These are phyloP conservation scores for Penicillium egyptiacum DNA, from an alignment of 495 filamentous ascomycete genomes.

Conservation along the genomic window DNA sequence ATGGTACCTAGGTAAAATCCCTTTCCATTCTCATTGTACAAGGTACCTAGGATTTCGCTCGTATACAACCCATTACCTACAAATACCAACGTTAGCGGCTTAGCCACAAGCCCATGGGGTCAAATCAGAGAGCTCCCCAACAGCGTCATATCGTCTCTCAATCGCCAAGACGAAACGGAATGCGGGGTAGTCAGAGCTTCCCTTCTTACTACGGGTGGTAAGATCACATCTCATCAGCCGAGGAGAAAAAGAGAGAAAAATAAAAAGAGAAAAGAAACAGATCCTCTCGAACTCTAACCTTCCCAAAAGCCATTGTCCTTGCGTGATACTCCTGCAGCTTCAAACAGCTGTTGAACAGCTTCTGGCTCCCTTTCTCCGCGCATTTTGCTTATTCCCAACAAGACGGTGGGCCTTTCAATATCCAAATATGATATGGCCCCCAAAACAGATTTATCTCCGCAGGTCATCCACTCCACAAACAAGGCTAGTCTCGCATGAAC, in stretches of 20 bases:
- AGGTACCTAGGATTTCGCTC: background rate
- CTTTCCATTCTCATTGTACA: background rate
- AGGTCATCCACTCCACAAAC: background rate
- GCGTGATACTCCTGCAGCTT: background rate
- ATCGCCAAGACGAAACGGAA: slow-evolving; percentile 8
- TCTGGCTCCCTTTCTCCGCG: background rate
- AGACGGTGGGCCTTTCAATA: background rate
- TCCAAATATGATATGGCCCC: background rate
- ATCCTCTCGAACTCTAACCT: background rate
- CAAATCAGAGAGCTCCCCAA: background rate
- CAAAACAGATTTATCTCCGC: background rate
- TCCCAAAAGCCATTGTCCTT: background rate
- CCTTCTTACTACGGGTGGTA: too few species aligned
- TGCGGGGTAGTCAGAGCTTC: slow-evolving; percentile 22
- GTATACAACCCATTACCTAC: background rate
- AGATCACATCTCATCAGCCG: background rate
- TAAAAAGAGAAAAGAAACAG: background rate
- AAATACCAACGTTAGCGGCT: background rate
- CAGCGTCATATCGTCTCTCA: background rate
- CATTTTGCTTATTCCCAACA: background rate
- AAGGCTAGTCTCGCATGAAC: background rate
- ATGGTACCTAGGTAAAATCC: background rate
- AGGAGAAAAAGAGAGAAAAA: background rate
- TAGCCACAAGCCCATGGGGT: background rate
- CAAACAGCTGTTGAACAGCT: background rate